A percentile compares a stretch with the other conserved stretches of the same genome.
Conservation (phyloP, 805 yeast species). For the Starmera quercuum region DNA sequence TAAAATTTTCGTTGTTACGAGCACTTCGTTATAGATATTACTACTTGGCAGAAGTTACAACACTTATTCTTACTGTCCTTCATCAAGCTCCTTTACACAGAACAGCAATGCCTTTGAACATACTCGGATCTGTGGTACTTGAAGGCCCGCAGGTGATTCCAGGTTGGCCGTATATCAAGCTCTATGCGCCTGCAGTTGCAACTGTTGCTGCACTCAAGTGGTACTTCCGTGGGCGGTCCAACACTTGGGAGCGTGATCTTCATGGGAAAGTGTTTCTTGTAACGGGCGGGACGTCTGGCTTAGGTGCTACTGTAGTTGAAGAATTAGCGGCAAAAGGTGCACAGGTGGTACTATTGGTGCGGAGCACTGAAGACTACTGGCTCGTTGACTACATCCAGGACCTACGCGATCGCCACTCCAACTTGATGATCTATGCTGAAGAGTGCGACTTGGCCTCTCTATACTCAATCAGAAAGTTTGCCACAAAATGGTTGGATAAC, state of each 20-base stretch:
- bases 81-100: no score
- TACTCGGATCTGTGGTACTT: slow-evolving; percentile 55
- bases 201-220: slow-evolving; percentile 47
- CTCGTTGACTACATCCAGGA: slow-evolving; percentile 72
- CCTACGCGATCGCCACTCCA: slow-evolving; percentile 59
- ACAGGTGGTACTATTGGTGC: slow-evolving; percentile 66
- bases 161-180: slow-evolving; percentile 53
- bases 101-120: slow-evolving; percentile 83
- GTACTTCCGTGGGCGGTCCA: slow-evolving; percentile 71
- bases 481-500: slow-evolving; percentile 90
- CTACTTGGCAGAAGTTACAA: no score
- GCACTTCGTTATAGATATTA: no score
- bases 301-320: slow-evolving; percentile 70
- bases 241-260: slow-evolving; percentile 88
- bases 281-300: slow-evolving; percentile 92
- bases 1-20: no score
- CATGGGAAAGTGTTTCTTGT: slow-evolving; percentile 82
- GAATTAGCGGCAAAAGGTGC: slow-evolving; percentile 82
- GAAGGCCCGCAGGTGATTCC: slow-evolving; percentile 79
- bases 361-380: slow-evolving; percentile 66
- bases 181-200: slow-evolving; percentile 48
- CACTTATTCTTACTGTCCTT: no score
- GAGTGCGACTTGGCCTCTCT: slow-evolving; percentile 73
- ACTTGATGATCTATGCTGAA: slow-evolving; percentile 83
- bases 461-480: slow-evolving; percentile 76